Base-by-base conservation (phyloP, 352 stramenopile genomes). In the Globisporangium nunn region DNA sequence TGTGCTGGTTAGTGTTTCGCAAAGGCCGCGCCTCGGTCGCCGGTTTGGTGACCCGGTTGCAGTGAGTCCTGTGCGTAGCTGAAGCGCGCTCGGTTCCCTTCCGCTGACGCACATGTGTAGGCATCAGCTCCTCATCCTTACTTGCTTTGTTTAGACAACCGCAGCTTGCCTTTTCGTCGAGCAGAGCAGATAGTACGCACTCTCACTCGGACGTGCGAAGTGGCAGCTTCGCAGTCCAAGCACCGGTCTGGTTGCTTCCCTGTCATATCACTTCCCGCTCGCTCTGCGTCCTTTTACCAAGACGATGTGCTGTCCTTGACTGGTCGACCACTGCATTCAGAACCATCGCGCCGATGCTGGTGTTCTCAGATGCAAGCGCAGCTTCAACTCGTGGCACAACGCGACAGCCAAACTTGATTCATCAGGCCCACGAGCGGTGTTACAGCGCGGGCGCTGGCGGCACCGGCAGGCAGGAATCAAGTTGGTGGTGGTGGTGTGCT, bases 381-480 rank as follows among this genome's bases (percentile, higher is more conserved):
- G 8, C 18, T 31, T 31, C n/a, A 49, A 31, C 28, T 23, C 44
- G 44, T n/a, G 44, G 11, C 43, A 31, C n/a, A 15, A 49, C 44
- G 18, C 17, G 44, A 30, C 44, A 3, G n/a, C 44, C 17, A 3
- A 23, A 49, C 44, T 49, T 49, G 44, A 49, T 49, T 49, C 44
- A 30, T 49, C 44, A 2, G 10, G 7, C 7, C 4, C 11, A 14
- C 18, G 17, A 7, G 4, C 18, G 18, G 44, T 49, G 44, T 49
- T 49, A 49, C 44, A 49, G 28, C 18, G n/a, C 18, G 37, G 37
- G 37, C 37, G 37, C 4, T 3, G 37, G 37, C 6, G 18, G 23
- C 44, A n/a, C 1, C 23, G 23, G 11, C 44, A 48, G 43, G 43
- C 43, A 49, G 44, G 44, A 49, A 49, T 49, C 44, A 49, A 49